Evolutionary conservation across 768 basidiomycete species (phyloP).

Genomic region (Tricholoma terreum): DNA sequence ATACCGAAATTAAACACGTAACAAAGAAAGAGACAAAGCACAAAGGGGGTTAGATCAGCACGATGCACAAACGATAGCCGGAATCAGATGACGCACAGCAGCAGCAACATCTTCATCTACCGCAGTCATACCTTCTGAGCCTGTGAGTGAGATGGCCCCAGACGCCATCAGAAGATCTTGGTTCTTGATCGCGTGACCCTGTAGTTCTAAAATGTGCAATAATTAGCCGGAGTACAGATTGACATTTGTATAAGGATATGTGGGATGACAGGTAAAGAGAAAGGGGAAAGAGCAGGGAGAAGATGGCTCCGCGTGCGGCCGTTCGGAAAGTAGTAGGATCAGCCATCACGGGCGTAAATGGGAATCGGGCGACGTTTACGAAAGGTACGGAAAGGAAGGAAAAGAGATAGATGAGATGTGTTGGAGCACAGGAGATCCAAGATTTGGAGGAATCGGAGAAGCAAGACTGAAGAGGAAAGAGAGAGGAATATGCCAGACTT

Average conservation of each 20-base stretch:
- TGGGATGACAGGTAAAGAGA: background rate
- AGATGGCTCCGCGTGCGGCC: constrained; percentile 6
- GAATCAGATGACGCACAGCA: constrained; percentile 51
- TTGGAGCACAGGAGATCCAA: background rate
- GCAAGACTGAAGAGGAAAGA: background rate
- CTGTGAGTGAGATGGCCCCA: constrained; percentile 75
- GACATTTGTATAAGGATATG: constrained; percentile 16
- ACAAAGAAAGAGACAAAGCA: constrained; percentile 7
- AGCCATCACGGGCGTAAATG: background rate
- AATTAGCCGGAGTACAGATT: constrained; percentile 10
- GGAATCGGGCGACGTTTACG: background rate
- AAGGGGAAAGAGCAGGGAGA: constrained; percentile 7
- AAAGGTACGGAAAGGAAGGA: background rate
- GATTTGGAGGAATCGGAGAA: constrained; percentile 8
- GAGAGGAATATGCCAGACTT: constrained; percentile 35
- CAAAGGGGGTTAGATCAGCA: constrained; percentile 11
- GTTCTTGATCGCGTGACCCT: constrained; percentile 97
- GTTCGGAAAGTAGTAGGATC: background rate
- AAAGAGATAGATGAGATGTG: background rate
- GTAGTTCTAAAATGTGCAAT: constrained; percentile 51
- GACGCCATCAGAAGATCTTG: constrained; percentile 92
- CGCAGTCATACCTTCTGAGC: constrained; percentile 78
- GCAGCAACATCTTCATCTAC: constrained; percentile 90
- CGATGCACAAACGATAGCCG: constrained; percentile 4
- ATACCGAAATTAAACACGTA: constrained; percentile 2